These are phyloP conservation scores for Gastrolobium villosum DNA, from an alignment of 306 rosid species.

Conservation along the genomic window DNA sequence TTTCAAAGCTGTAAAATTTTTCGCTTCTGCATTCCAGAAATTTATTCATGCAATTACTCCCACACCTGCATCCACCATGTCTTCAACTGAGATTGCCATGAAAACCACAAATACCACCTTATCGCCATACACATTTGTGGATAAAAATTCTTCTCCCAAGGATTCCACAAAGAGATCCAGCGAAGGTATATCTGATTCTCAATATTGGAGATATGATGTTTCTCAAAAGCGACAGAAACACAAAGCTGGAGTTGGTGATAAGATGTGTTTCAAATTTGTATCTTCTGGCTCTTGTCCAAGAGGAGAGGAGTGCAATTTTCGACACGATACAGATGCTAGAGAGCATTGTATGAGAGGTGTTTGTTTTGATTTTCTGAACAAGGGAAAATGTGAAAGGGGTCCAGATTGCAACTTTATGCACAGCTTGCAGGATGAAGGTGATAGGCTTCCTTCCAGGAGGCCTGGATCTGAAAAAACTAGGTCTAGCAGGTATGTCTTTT, in stretches of 20 bases:
- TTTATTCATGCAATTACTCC: conserved; percentile 98
- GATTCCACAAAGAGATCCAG: conserved; percentile 74
- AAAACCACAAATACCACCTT: conserved; percentile 75
- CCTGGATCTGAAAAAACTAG: conserved; percentile 64
- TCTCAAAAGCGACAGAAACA: conserved; percentile 81
- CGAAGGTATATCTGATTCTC: conserved; percentile 71
- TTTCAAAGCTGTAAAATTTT: conserved; percentile 43
- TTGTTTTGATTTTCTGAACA: conserved; percentile 91
- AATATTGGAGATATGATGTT: conserved; percentile 97
- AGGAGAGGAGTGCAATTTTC: conserved; percentile 85
- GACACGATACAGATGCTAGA: conserved; percentile 82
- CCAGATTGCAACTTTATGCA: conserved; percentile 91
- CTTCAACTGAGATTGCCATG: conserved; percentile 78
- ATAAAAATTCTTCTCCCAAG: conserved; percentile 49
- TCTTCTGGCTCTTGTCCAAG: conserved; percentile 92
- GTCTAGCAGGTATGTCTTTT: conserved; percentile 63
- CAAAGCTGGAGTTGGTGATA: conserved; percentile 71
- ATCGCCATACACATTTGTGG: conserved; percentile 72
- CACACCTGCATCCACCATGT: conserved; percentile 86
- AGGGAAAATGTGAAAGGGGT: conserved; percentile 94
- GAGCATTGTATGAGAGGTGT: conserved; percentile 86
- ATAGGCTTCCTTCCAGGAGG: conserved; percentile 57
- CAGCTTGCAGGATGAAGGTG: conserved; percentile 76
- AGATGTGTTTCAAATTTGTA: conserved; percentile 84
- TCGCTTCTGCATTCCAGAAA: conserved; percentile 70